A percentile compares a stretch with the other conserved stretches of the same genome.
Evolutionary conservation across 768 basidiomycete genomes (phyloP).

Genomic region (Polyporus arcularius): DNA sequence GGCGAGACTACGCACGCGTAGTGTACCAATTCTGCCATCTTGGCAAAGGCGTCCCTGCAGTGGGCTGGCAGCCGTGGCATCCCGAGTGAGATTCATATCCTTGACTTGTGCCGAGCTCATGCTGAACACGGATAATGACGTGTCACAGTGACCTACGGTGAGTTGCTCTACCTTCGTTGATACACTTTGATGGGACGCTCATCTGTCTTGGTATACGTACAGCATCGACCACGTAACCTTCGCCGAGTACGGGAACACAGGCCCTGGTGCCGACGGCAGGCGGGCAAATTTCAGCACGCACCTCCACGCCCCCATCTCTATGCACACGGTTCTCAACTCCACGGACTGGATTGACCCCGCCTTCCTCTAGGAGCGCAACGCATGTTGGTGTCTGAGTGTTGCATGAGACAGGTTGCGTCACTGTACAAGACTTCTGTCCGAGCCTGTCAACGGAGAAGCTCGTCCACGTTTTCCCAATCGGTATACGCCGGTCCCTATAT

Average conservation of each 20-base stretch:
- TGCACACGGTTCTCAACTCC: slow-evolving; percentile 21
- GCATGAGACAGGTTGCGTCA: too few species aligned
- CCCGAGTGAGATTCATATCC: slow-evolving; percentile 5
- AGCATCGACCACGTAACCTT: slow-evolving; percentile 32
- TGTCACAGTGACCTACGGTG: too few species aligned
- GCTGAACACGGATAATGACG: too few species aligned
- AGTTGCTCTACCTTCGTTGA: too few species aligned
- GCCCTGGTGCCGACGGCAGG: slow-evolving; percentile 17
- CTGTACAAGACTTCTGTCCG: too few species aligned
- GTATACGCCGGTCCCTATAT: too few species aligned
- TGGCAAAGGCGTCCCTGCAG: slow-evolving; percentile 18
- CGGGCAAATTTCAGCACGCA: slow-evolving; percentile 31
- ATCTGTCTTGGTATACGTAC: not conserved
- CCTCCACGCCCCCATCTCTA: slow-evolving; percentile 22
- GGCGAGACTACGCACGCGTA: slow-evolving; percentile 29
- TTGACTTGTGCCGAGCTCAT: too few species aligned
- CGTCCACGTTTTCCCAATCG: too few species aligned
- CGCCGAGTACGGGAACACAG: slow-evolving; percentile 33
- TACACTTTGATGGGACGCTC: not conserved
- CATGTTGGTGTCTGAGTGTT: too few species aligned
- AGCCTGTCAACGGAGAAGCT: too few species aligned
- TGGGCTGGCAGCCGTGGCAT: slow-evolving; percentile 30
- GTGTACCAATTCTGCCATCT: slow-evolving; percentile 29
- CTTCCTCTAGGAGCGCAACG: slow-evolving; percentile 9
- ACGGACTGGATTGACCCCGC: slow-evolving; percentile 22